Conservation (phyloP, 371 early-diverging fungal genomes). For the Fennellomyces sp. region DNA sequence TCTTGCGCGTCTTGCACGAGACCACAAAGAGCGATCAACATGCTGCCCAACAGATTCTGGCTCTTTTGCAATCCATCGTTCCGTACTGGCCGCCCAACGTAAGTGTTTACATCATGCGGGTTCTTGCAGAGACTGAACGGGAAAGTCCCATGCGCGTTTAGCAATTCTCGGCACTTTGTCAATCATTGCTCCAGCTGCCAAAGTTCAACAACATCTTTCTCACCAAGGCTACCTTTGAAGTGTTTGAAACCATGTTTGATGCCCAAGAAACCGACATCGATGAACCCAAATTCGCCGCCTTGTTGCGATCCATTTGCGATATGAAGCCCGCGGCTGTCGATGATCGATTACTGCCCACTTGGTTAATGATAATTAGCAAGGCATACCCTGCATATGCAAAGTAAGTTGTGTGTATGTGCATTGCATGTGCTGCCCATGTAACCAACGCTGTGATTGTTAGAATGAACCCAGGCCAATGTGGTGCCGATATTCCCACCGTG, state of each 20-base stretch:
- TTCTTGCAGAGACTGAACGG: not conserved
- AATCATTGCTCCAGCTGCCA: conserved; percentile 79
- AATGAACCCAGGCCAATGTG: conserved; percentile 51
- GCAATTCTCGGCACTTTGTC: conserved; percentile 68
- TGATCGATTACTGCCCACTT: conserved; percentile 77
- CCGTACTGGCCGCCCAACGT: conserved; percentile 76
- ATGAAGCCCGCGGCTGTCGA: conserved; percentile 89
- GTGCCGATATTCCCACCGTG: conserved; percentile 65
- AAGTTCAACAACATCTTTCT: conserved; percentile 83
- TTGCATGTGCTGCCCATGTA: no score
- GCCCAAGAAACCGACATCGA: conserved; percentile 58
- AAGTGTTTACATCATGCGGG: conserved; percentile 13
- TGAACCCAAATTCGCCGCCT: conserved; percentile 57
- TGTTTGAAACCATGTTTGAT: conserved; percentile 70
- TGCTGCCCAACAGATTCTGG: conserved; percentile 77
- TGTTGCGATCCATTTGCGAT: conserved; percentile 64
- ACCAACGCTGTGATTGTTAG: no score
- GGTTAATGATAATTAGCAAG: conserved; percentile 81
- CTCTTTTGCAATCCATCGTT: conserved; percentile 74
- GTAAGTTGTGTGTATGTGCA: no score
- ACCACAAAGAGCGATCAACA: conserved; percentile 69
- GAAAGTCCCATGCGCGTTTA: conserved; percentile 17
- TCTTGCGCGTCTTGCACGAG: conserved; percentile 69
- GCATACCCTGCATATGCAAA: conserved; percentile 72
- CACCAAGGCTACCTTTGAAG: conserved; percentile 84